These are phyloP conservation scores for Lentinus polychrous DNA, from an alignment of 1,284 basidiomycete species.

Conservation along the genomic window DNA sequence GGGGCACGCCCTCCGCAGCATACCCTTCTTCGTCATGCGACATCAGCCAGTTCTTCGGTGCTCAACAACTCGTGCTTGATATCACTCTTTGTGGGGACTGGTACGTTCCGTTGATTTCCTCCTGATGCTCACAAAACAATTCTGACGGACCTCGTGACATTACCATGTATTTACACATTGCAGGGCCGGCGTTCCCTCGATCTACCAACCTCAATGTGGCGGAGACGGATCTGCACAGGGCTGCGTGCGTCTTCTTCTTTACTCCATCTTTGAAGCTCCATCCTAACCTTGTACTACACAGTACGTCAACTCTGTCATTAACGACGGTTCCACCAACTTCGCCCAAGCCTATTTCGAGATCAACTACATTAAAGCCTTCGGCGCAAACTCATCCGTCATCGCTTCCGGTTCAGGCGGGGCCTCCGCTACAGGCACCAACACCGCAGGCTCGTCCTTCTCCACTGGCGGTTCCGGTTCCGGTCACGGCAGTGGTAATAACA, in stretches of 20 bases:
- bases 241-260: conserved; percentile 14
- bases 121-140: conserved; percentile 2
- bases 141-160: too few species aligned
- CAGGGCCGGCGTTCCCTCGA: conserved; percentile 10
- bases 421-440: background rate
- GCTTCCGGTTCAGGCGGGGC: background rate
- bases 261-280: background rate
- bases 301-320: conserved; percentile 32
- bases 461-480: background rate
- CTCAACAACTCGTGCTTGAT: conserved; percentile 37
- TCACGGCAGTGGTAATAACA: background rate
- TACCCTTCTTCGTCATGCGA: conserved; percentile 44
- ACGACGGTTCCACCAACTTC: conserved; percentile 40
- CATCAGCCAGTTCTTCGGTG: conserved; percentile 42
- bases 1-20: conserved; percentile 54
- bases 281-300: background rate
- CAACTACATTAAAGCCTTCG: conserved; percentile 40
- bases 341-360: conserved; percentile 47
- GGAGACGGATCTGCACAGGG: conserved; percentile 21
- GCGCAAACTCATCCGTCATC: conserved; percentile 19
- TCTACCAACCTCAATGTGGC: conserved; percentile 29
- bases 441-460: background rate
- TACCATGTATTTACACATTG: background rate
- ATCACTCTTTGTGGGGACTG: conserved; percentile 54
- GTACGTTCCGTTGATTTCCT: conserved; percentile 21